Evolutionary conservation across 352 stramenopile species (phyloP).

Genomic region (Phytopythium mirpurense): DNA sequence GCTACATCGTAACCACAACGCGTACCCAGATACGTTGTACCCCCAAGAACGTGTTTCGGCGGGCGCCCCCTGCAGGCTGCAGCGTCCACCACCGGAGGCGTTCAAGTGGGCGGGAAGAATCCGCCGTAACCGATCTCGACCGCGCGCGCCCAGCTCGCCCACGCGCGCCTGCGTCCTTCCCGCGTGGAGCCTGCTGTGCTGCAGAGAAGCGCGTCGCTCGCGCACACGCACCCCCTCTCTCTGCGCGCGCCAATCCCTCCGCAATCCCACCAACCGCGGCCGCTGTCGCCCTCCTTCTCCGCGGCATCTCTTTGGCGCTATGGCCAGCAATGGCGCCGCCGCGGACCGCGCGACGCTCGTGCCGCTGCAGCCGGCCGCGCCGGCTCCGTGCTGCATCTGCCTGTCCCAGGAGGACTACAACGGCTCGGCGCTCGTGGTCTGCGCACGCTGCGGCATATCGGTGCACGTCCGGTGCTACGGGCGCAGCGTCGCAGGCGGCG

Average conservation of each 20-base stretch:
- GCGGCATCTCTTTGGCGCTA: too few relatives aligned
- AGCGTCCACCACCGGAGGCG: too few relatives aligned
- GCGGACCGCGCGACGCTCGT: conserved; percentile 1
- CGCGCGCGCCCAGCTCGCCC: not conserved
- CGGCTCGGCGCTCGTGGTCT: conserved; percentile 56
- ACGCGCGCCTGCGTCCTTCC: not conserved
- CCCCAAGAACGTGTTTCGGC: too few relatives aligned
- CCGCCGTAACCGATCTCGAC: not conserved
- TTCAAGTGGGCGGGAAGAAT: too few relatives aligned
- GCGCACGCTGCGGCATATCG: conserved; percentile 44
- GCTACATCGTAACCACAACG: too few relatives aligned
- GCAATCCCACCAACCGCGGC: too few relatives aligned
- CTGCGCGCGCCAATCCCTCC: not conserved
- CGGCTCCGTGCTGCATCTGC: conserved; percentile 55
- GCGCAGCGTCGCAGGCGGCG: conserved; percentile 25
- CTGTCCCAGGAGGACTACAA: conserved; percentile 64
- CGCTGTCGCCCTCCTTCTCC: not conserved
- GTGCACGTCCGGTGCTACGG: conserved; percentile 84
- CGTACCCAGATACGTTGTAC: too few relatives aligned
- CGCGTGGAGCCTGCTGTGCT: not conserved
- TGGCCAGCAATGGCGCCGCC: not conserved
- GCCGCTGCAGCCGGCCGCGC: not conserved
- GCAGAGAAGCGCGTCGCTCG: not conserved
- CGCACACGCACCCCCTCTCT: not conserved
- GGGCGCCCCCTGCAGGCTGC: too few relatives aligned